Conservation (phyloP, 495 filamentous ascomycete species). For the Glonium stellatum region DNA sequence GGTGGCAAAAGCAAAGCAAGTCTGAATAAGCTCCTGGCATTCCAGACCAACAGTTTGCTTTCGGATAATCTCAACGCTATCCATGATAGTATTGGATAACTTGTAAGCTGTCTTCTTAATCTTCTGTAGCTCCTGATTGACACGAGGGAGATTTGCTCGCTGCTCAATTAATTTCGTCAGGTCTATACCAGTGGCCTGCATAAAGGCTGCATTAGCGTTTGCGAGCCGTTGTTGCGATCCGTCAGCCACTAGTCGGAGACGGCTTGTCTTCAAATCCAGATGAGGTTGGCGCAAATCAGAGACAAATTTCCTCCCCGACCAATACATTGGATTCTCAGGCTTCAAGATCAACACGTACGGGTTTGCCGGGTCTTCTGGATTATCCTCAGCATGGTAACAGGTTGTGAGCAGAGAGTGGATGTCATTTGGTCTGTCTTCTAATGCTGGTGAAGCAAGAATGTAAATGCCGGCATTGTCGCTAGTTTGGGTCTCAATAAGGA, state of each 20-base stretch:
- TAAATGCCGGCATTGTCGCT: slow-evolving; percentile 65
- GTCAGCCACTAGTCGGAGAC: slow-evolving; percentile 83
- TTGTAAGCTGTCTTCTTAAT: slow-evolving; percentile 96
- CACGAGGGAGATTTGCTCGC: slow-evolving; percentile 84
- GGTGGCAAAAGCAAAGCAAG: slow-evolving; percentile 97
- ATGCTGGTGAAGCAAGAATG: slow-evolving; percentile 73
- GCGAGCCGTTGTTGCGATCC: slow-evolving; percentile 72
- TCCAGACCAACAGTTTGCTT: slow-evolving; percentile 76
- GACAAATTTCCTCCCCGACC: slow-evolving; percentile 72
- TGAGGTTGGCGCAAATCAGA: slow-evolving; percentile 66
- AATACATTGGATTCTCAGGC: slow-evolving; percentile 69
- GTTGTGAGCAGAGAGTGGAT: slow-evolving; percentile 81
- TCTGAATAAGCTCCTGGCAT: slow-evolving; percentile 93
- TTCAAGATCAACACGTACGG: slow-evolving; percentile 82
- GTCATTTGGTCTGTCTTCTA: slow-evolving; percentile 66
- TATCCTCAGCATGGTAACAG: slow-evolving; percentile 72
- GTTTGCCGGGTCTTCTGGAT: slow-evolving; percentile 58
- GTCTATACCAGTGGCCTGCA: slow-evolving; percentile 68
- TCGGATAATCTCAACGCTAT: slow-evolving; percentile 88
- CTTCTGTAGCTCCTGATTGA: slow-evolving; percentile 84
- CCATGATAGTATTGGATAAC: slow-evolving; percentile 98
- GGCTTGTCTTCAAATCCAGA: slow-evolving; percentile 77
- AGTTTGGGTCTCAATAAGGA: slow-evolving; percentile 62
- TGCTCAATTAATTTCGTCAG: slow-evolving; percentile 86
- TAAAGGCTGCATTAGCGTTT: slow-evolving; percentile 68